These are phyloP conservation scores for Komagataella phaffii DNA, from an alignment of 805 yeast genomes.

Conservation along the genomic window DNA sequence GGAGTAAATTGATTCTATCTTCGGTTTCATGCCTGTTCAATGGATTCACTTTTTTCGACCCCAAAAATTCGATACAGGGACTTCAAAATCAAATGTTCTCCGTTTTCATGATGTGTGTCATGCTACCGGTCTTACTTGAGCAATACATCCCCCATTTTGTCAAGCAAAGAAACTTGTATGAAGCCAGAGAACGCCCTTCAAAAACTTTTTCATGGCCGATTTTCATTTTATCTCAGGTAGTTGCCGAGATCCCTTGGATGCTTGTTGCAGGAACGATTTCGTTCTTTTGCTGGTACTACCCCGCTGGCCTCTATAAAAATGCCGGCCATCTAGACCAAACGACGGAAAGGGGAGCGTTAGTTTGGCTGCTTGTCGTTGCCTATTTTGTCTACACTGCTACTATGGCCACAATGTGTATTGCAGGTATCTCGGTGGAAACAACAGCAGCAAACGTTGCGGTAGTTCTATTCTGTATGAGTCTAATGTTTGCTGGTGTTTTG, in stretches of 20 bases:
- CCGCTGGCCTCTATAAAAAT: constrained; percentile 50
- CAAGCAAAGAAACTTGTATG: constrained; percentile 51
- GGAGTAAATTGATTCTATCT: constrained; percentile 42
- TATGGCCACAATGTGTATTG: constrained; percentile 43
- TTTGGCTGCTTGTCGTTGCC: constrained; percentile 24
- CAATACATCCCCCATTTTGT: constrained; percentile 54
- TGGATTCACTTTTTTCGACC: constrained; percentile 59
- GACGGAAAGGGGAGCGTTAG: constrained; percentile 38
- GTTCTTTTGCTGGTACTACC: constrained; percentile 58
- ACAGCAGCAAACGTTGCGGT: constrained; percentile 51
- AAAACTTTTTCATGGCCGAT: constrained; percentile 57
- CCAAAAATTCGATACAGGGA: constrained; percentile 48
- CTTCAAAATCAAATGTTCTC: constrained; percentile 77
- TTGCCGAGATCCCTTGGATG: constrained; percentile 59
- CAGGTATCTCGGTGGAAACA: constrained; percentile 43
- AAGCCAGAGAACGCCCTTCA: constrained; percentile 62
- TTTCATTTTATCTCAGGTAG: constrained; percentile 45
- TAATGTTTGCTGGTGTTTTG: constrained; percentile 71
- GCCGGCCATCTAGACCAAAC: constrained; percentile 34
- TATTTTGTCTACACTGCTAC: constrained; percentile 44
- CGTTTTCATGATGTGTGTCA: constrained; percentile 51
- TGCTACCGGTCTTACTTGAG: constrained; percentile 41
- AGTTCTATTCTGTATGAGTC: constrained; percentile 43
- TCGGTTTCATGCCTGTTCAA: constrained; percentile 42
- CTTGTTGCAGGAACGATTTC: constrained; percentile 47